Evolutionary conservation across 164 flowering plant genomes (phyloP).

Genomic region (Vitis labrusca): DNA sequence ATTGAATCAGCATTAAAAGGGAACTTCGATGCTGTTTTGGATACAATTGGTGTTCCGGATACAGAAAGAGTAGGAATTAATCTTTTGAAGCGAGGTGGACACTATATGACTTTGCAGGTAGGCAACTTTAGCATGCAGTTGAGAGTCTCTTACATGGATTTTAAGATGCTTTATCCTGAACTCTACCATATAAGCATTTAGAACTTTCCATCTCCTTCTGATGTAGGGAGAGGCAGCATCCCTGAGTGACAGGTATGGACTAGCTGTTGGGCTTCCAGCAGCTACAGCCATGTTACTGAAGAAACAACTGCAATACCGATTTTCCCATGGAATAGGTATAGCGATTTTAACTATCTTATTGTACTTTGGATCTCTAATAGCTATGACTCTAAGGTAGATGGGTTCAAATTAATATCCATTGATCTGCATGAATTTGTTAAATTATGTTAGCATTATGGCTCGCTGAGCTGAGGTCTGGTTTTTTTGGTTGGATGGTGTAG

Average conservation of each 20-base stretch:
- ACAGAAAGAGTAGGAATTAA: constrained; percentile 79
- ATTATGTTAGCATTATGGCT: not conserved
- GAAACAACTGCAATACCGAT: constrained; percentile 76
- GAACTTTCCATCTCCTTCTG: constrained; percentile 7
- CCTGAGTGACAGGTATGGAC: constrained; percentile 78
- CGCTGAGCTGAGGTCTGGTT: not conserved
- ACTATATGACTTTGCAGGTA: constrained; percentile 98
- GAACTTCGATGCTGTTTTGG: constrained; percentile 90
- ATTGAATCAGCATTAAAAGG: constrained; percentile 63
- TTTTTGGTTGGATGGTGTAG: constrained; percentile 36
- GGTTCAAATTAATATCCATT: no score
- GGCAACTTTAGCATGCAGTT: constrained; percentile 9
- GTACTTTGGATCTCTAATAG: not conserved
- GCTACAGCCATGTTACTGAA: constrained; percentile 64
- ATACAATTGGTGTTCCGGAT: constrained; percentile 84
- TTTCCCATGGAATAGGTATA: constrained; percentile 90
- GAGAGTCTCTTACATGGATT: not conserved
- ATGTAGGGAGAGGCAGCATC: constrained; percentile 91
- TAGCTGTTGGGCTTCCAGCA: constrained; percentile 69
- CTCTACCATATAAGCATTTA: not conserved
- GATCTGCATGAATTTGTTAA: not conserved
- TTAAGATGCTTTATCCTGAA: not conserved
- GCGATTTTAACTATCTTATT: not conserved
- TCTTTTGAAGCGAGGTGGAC: constrained; percentile 77
- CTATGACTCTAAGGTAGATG: no score